Percentiles rank a stretch among this genome's conserved stretches.
Conservation (phyloP, 2,329 filamentous ascomycete species). For the Apiospora phragmitis region DNA sequence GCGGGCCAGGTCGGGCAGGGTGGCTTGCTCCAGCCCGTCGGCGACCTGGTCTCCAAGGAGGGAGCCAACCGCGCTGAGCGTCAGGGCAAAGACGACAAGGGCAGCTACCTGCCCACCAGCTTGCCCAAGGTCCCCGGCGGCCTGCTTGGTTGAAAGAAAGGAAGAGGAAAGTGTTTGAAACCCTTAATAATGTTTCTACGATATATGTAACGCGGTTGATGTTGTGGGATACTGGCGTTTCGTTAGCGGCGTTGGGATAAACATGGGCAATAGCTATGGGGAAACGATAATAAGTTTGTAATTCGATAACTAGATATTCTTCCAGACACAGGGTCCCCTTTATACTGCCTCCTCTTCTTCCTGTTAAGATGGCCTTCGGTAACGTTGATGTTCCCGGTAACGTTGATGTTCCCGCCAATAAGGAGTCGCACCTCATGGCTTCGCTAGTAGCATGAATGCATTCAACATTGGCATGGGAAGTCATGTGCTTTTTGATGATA, state of each 20-base stretch:
- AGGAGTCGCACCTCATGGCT: too few relatives aligned
- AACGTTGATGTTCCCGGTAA: too few relatives aligned
- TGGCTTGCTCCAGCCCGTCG: conserved; percentile 64
- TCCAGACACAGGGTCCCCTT: too few relatives aligned
- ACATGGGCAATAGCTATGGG: neutral
- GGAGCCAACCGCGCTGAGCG: conserved; percentile 66
- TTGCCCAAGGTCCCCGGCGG: conserved; percentile 32
- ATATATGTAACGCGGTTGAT: neutral
- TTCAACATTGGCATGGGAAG: too few relatives aligned
- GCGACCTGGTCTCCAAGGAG: conserved; percentile 63
- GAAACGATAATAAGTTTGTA: neutral
- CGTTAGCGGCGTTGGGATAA: neutral
- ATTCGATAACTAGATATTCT: neutral
- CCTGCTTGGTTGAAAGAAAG: neutral
- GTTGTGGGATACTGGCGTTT: neutral
- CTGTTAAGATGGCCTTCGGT: too few relatives aligned
- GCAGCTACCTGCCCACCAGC: conserved; percentile 41
- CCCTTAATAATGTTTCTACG: neutral
- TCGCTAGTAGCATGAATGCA: too few relatives aligned
- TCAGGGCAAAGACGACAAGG: conserved; percentile 62
- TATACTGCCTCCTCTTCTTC: too few relatives aligned
- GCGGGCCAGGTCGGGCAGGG: conserved; percentile 67
- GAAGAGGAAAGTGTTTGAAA: neutral
- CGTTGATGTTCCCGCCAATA: too few relatives aligned
- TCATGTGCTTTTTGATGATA: too few relatives aligned